These are phyloP conservation scores for Solanum stenotomum DNA, from an alignment of 257 asterid species.

Conservation along the genomic window DNA sequence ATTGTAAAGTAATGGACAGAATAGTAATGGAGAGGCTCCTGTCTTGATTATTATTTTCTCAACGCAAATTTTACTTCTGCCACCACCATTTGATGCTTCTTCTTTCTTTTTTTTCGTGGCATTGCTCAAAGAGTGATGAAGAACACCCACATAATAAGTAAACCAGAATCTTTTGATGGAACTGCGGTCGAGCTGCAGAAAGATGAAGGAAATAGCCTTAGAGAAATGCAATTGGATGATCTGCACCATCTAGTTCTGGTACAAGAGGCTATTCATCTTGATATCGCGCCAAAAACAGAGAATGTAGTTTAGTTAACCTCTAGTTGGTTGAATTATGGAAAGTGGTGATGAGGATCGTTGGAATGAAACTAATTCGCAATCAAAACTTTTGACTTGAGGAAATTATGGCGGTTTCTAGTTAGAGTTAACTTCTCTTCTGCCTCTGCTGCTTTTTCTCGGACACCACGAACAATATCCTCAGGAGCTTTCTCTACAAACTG, in stretches of 20 bases:
- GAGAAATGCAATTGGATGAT: neutral
- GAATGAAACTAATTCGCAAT: constrained; percentile 32
- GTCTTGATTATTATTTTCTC: neutral
- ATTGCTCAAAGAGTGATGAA: neutral
- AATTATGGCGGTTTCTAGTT: constrained; percentile 59
- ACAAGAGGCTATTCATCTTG: neutral
- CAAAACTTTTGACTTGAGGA: constrained; percentile 59
- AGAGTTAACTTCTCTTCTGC: constrained; percentile 74
- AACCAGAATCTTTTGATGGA: neutral
- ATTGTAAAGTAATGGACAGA: neutral
- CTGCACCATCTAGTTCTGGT: neutral
- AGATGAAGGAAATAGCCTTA: neutral
- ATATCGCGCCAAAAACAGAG: neutral
- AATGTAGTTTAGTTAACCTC: neutral
- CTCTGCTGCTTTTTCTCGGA: constrained; percentile 75
- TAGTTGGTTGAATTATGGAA: neutral
- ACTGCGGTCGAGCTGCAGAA: neutral
- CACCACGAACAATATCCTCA: constrained; percentile 67
- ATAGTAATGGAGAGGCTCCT: neutral
- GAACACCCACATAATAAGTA: neutral
- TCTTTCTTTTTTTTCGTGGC: neutral
- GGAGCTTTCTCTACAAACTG: constrained; percentile 97
- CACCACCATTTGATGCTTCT: neutral
- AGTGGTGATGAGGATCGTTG: neutral
- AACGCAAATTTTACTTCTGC: neutral